Evolutionary conservation across 805 yeast genomes (phyloP), one percentile per base, ranked within the genome.

Genomic region (Candida tibetensis): DNA sequence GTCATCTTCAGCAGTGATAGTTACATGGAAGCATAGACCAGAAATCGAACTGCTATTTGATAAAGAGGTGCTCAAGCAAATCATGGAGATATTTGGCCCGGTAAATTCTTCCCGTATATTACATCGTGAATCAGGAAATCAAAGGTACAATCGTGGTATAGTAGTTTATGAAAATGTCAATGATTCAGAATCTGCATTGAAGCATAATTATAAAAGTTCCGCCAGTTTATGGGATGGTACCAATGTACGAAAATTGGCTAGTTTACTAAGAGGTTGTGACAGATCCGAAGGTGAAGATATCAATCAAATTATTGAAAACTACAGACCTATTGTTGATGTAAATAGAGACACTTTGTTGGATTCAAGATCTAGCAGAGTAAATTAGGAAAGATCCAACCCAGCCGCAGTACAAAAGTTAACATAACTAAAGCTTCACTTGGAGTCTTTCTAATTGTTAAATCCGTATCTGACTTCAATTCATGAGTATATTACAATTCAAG

Each of bases 81-180:
- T 76, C 18, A 71, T 76, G 78, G 47, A 48, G 14, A 67, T 67
- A 2, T 76, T 76, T 53, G 82, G 81, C 1, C 45, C 58, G 0
- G 51, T 75, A 2, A 39, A 26, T 10, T 21, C 44, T 1, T 40
- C 43, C 4, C 30, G 35, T 12, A 22, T 39, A 10, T 30, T 40
- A 30, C 42, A 35, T 4, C 33, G 30, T 12, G 33, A 33, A 19
- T 21, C 26, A 30, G 4, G 23, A 19, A 26, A 51, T n/a, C 47
- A 38, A 5, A 46, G 62, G 32, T 73, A 73, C 44, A 66, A 61
- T 35, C 52, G 59, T 19, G 80, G 74, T 1, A 33, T 52, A 0
- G 56, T 76, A 2, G 55, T 48, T 25, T 77, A 51, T 47, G 42
- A 39, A 6, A 42, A 49, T 2, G 41, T 46, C 17, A 51, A 46